phyloP scores from a whole-genome alignment of 108 stramenopile genomes.

The Parietichytrium sp. region DNA sequence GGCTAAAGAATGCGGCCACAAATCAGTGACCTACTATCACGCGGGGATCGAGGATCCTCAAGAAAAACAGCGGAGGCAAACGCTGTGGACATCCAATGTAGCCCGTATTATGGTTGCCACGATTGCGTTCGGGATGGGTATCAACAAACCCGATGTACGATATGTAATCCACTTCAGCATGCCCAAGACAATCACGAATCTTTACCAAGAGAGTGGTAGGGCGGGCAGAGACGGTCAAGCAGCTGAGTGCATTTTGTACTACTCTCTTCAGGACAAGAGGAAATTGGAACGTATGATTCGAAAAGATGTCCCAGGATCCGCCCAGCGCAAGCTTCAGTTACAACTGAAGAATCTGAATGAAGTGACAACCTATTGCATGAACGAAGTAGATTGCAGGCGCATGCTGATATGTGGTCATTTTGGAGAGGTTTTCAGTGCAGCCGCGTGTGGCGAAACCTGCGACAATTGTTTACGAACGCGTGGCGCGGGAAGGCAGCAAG shows the following conservation, averaged over 20 bases:
- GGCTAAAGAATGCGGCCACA: constrained; percentile 55
- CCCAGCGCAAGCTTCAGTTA: background rate
- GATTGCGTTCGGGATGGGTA: constrained; percentile 86
- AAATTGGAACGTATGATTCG: constrained; percentile 78
- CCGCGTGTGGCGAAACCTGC: constrained; percentile 29
- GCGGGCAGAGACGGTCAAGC: constrained; percentile 86
- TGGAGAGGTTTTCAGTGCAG: background rate
- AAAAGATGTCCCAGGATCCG: constrained; percentile 50
- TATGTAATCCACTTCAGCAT: constrained; percentile 96
- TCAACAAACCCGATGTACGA: constrained; percentile 79
- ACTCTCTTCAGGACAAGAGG: constrained; percentile 80
- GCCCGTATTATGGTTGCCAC: constrained; percentile 91
- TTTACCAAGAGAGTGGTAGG: constrained; percentile 93
- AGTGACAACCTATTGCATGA: constrained; percentile 55
- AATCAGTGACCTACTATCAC: constrained; percentile 79
- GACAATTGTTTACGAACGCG: no score
- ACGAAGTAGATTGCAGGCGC: constrained; percentile 33
- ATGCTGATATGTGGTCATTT: constrained; percentile 26
- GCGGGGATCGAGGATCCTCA: constrained; percentile 75
- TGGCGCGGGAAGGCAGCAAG: no score
- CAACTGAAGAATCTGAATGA: constrained; percentile 78
- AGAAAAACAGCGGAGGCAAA: constrained; percentile 76
- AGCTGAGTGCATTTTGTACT: constrained; percentile 91
- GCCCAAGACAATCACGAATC: constrained; percentile 96
- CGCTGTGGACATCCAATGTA: constrained; percentile 78